Percentiles rank a stretch among this genome's conserved stretches.
Evolutionary conservation across 345 rosid species (phyloP).

Genomic region (Lagerstroemia speciosa): DNA sequence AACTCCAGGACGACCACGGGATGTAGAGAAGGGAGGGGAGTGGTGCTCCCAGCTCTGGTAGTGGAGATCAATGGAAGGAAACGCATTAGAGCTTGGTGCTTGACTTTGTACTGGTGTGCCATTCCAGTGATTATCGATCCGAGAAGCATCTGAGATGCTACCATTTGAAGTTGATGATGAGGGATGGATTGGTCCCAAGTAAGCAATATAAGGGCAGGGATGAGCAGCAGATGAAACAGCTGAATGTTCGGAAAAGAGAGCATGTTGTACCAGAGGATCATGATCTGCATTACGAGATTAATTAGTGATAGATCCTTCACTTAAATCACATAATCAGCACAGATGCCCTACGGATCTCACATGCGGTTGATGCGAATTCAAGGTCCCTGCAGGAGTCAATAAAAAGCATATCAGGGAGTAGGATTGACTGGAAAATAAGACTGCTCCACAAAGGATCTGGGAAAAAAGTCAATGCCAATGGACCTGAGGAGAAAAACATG

Average conservation of each 20-base stretch:
- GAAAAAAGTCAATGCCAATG: no score
- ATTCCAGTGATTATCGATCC: constrained; percentile 61
- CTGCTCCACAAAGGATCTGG: background rate
- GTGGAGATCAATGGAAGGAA: constrained; percentile 67
- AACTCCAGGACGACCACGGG: constrained; percentile 37
- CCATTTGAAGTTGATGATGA: constrained; percentile 63
- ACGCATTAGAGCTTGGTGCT: constrained; percentile 61
- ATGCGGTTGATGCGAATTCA: constrained; percentile 65
- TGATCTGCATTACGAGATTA: constrained; percentile 54
- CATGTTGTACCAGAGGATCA: constrained; percentile 59
- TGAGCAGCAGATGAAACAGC: constrained; percentile 64
- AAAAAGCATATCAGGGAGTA: background rate
- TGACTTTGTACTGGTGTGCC: constrained; percentile 55
- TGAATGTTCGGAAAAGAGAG: constrained; percentile 59
- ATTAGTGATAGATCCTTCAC: constrained; percentile 7
- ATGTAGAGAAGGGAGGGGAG: constrained; percentile 48
- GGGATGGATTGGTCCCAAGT: constrained; percentile 76
- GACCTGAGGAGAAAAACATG: background rate
- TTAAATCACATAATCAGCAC: constrained; percentile 7
- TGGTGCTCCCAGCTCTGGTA: constrained; percentile 60
- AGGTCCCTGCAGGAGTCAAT: constrained; percentile 45
- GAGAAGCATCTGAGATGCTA: constrained; percentile 62
- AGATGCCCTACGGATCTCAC: constrained; percentile 42
- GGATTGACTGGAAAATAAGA: background rate
- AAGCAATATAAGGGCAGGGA: constrained; percentile 86